Evolutionary conservation across 768 basidiomycete genomes (phyloP).

Genomic region (Galerina marginata): DNA sequence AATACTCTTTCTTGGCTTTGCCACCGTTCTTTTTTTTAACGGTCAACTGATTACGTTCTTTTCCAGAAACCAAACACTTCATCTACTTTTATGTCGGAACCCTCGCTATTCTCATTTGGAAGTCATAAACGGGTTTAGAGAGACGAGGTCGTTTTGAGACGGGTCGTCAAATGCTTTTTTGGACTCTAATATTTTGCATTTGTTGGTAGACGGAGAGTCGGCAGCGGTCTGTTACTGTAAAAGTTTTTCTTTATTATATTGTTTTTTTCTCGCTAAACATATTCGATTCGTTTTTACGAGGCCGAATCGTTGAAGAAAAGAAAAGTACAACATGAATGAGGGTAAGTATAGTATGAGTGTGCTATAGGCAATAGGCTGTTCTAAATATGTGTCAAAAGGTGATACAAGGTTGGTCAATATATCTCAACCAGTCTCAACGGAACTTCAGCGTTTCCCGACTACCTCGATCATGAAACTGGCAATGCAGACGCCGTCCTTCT

Average conservation of each 20-base stretch:
- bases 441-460: slow-evolving; percentile 34
- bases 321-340: slow-evolving; percentile 21
- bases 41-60: slow-evolving; percentile 19
- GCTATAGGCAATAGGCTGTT: slow-evolving; percentile 27
- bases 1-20: slow-evolving; percentile 15
- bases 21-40: not conserved
- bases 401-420: slow-evolving; percentile 20
- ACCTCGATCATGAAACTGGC: slow-evolving; percentile 64
- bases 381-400: slow-evolving; percentile 16
- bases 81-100: slow-evolving; percentile 98
- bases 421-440: not conserved
- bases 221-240: slow-evolving; percentile 25
- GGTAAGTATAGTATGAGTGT: slow-evolving; percentile 28
- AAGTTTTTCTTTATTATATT: slow-evolving; percentile 25
- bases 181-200: slow-evolving; percentile 5
- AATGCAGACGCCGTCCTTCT: slow-evolving; percentile 54
- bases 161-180: not conserved
- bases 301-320: slow-evolving; percentile 5
- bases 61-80: slow-evolving; percentile 94
- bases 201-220: slow-evolving; percentile 14
- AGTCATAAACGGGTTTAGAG: slow-evolving; percentile 60
- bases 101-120: slow-evolving; percentile 94
- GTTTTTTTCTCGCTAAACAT: slow-evolving; percentile 17
- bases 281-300: slow-evolving; percentile 9
- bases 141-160: not conserved